Base-by-base conservation (phyloP, 108 stramenopile species). In the Nannochloropsis gaditana region DNA sequence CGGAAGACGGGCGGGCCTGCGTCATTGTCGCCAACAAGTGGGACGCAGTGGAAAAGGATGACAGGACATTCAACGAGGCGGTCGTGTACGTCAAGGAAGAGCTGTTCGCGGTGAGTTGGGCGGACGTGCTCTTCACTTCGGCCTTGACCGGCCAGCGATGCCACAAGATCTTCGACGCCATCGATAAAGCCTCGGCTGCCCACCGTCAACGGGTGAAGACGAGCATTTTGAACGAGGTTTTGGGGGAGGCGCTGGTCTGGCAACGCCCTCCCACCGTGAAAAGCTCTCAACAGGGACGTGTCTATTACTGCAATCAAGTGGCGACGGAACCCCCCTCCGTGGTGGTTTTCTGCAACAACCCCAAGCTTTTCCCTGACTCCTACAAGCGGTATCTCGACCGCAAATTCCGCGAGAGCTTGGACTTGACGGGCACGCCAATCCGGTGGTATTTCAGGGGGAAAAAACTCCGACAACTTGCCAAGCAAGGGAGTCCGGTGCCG, bases 1-100 rank as follows among this genome's bases (percentile, higher is more conserved):
- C 96, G 81, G 94, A 96, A 84, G 96, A 99, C 87, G 99, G 99
- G 19, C 91, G 96, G 43, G 97, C 96, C 2, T 96, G 97, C 89
- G 96, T 97, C 31, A 94, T 99, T 80, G 91, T 97, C 79, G 94
- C 94, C 85, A 99, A 99, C 92, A 99, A 99, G 91, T 97, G 96
- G 96, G 99, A 99, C 87, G 93, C 94, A 10, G 95, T 97, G 17
- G 94, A 96, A 42, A 95, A 97, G 86, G 95, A 97, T 91, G 96
- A 96, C 87, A 79, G 84, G 44, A 84, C 83, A 31, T 90, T 88
- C 84, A 80, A 85, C 81, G 86, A 89, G 88, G 80, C 94, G 11
- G 93, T 95, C 84, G 92, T 94, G 81, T 96, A 96, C 82, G 92
- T 96, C 42, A 93, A 94, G 31, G 93, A 93, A 47, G 94, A 95